These are phyloP conservation scores for Malus sylvestris DNA, from an alignment of 306 rosid species.

Conservation along the genomic window DNA sequence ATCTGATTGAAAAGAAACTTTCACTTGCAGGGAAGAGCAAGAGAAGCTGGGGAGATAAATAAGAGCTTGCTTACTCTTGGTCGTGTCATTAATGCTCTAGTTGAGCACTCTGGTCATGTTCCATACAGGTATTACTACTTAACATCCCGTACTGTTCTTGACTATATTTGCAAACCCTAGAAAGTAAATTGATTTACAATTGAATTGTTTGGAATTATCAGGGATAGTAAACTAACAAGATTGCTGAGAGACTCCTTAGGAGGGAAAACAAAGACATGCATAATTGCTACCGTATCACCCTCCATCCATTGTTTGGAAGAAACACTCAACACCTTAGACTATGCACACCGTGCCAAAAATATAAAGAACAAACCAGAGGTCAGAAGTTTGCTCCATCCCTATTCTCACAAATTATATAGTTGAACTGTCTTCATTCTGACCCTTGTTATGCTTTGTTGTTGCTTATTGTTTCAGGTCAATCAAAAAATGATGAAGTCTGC, in stretches of 20 bases:
- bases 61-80: constrained; percentile 98
- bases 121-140: constrained; percentile 69
- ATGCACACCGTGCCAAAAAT: constrained; percentile 99
- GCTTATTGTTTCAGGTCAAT: constrained; percentile 56
- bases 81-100: constrained; percentile 89
- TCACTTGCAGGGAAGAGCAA: constrained; percentile 90
- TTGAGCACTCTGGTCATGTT: constrained; percentile 98
- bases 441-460: constrained; percentile 21
- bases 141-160: background rate
- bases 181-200: constrained; percentile 9
- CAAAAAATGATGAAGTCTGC: constrained; percentile 99
- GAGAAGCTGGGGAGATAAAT: constrained; percentile 99
- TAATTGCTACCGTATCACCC: constrained; percentile 95
- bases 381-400: constrained; percentile 20
- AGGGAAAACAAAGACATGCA: constrained; percentile 98
- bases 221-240: constrained; percentile 97
- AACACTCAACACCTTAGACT: constrained; percentile 95
- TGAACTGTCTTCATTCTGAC: background rate
- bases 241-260: constrained; percentile 94
- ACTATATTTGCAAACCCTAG: background rate
- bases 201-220: constrained; percentile 37
- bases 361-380: constrained; percentile 99
- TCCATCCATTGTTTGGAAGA: constrained; percentile 98
- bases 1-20: constrained; percentile 19
- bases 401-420: background rate